Percentiles rank a stretch among this genome's conserved stretches.
phyloP scores from a whole-genome alignment of 257 asterid species.

The Forsythia viridissima region DNA sequence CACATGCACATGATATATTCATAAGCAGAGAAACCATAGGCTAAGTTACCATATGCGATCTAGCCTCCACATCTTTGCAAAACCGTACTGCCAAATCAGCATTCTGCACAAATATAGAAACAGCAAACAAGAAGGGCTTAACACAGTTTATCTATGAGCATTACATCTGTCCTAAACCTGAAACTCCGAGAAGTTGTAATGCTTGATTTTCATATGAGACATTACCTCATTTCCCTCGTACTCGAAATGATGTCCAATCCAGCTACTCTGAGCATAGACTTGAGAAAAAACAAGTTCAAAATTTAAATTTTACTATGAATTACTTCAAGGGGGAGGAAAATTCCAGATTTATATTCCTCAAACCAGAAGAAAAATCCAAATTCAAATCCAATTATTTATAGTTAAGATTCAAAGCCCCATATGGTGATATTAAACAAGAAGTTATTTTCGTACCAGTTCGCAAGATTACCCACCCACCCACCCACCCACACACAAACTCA shows the following conservation, averaged over 20 bases:
- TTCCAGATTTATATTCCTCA: neutral
- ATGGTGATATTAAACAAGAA: neutral
- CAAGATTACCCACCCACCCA: neutral
- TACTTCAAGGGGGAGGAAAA: constrained; percentile 6
- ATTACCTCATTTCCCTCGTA: constrained; percentile 80
- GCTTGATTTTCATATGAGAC: constrained; percentile 10
- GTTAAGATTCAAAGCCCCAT: constrained; percentile 6
- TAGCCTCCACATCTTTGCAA: constrained; percentile 89
- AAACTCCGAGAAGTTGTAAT: neutral
- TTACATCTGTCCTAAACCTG: neutral
- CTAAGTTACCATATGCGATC: constrained; percentile 65
- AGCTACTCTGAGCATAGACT: constrained; percentile 57
- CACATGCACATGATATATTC: neutral
- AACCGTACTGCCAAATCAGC: constrained; percentile 77
- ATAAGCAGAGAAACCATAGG: constrained; percentile 16
- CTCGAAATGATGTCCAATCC: constrained; percentile 75
- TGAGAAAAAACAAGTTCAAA: constrained; percentile 43
- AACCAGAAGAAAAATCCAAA: neutral
- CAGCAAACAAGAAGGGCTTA: constrained; percentile 13
- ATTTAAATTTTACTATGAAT: neutral
- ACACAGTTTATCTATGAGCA: constrained; percentile 10
- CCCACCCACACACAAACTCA: neutral
- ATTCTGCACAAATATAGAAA: constrained; percentile 49
- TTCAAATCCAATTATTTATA: constrained; percentile 2
- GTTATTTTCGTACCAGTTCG: neutral